These are phyloP conservation scores for Ogataea saltuana DNA, from an alignment of 805 yeast species.

Conservation along the genomic window DNA sequence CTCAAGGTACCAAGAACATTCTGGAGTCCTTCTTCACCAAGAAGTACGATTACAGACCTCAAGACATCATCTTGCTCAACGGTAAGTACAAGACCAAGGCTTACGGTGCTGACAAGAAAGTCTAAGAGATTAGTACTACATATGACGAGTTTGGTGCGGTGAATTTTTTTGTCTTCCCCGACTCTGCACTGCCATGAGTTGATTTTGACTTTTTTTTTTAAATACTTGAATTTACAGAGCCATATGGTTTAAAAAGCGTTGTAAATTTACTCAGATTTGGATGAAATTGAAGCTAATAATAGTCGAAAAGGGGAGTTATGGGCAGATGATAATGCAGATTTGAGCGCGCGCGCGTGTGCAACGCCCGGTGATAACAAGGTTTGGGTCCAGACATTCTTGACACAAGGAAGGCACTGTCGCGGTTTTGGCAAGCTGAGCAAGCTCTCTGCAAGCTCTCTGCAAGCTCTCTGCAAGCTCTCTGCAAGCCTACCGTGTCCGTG, in stretches of 20 bases:
- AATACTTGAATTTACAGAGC: no score
- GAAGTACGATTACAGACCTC: constrained; percentile 69
- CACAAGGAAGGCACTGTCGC: neutral
- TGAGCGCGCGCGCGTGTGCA: neutral
- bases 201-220: neutral
- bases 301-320: neutral
- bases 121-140: constrained; percentile 1
- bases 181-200: no score
- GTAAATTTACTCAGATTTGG: no score
- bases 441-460: neutral
- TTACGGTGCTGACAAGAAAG: constrained; percentile 55
- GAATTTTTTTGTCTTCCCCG: no score
- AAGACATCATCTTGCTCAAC: constrained; percentile 68
- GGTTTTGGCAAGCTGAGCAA: neutral
- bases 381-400: constrained; percentile 1
- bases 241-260: no score
- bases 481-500: neutral
- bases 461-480: neutral
- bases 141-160: neutral
- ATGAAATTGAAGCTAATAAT: no score
- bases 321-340: no score
- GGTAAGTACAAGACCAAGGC: constrained; percentile 76
- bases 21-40: constrained; percentile 62
- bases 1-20: constrained; percentile 67
- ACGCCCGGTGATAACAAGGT: no score